Evolutionary conservation across 2,329 filamentous ascomycete genomes (phyloP), one percentile per base, ranked within the genome.

Genomic region (Apiospora arundinis): DNA sequence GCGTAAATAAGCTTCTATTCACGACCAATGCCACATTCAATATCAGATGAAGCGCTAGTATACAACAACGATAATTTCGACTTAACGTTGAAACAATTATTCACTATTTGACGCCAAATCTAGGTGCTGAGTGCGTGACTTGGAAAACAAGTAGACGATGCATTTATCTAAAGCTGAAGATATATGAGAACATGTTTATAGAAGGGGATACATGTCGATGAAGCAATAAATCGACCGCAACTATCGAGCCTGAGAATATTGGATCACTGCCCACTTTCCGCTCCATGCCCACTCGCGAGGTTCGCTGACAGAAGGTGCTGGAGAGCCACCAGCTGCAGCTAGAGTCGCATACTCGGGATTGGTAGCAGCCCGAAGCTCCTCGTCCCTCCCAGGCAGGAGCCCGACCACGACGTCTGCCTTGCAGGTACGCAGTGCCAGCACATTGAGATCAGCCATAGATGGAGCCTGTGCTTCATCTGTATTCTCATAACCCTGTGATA

Each of bases 391-490:
- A 12, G 90, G 81, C 16, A 91, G 87, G 18, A 99, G 86, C 0
- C 95, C 95, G 32, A 98, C 95, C 0, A 98, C 94, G 11, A 97
- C 94, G 79, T 99, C 96, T 0, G 95, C 95, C 84, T 99, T 99
- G 86, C 95, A 98, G 0, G 96, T 99, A 71, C 96, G 90, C 73
- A 99, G 87, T 0, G 95, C 93, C 40, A 99, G 86, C 3, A 95
- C 88, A 73, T 97, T 94, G 70, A 98, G 82, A 1, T 94, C 95
- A 0, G 94, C 97, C 0, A 89, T 9, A 1, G 49, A 56, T 11
- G 25, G 6, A 21, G 52, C 89, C 0, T 18, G n/a, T 3, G 8
- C 12, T 4, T 45, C 18, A 4, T 37, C 6, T 12, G 8, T 2
- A 1, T 5, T 21, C 1, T 16, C 18, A 8, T 14, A 18, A 1